Conservation (phyloP, 2,329 filamentous ascomycete species). For the Amylocarpus encephaloides region DNA sequence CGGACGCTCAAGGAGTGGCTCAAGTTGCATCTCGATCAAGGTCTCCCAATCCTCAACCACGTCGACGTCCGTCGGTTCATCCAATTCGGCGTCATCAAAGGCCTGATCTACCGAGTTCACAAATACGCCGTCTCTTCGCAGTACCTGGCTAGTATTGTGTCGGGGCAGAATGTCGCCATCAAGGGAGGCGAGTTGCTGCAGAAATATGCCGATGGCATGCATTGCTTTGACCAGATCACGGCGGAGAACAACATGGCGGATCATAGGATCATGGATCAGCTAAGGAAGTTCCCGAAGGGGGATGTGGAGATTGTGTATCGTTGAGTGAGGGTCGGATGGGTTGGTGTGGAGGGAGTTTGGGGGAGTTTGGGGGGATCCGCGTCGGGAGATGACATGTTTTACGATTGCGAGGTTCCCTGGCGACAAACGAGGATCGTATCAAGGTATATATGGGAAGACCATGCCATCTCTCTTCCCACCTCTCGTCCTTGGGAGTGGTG, state of each 20-base stretch:
- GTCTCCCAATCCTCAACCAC: constrained; percentile 60
- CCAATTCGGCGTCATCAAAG: constrained; percentile 94
- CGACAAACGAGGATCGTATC: too few relatives aligned
- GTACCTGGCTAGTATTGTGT: constrained; percentile 39
- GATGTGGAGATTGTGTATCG: constrained; percentile 35
- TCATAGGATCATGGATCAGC: constrained; percentile 60
- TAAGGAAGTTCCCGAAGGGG: constrained; percentile 48
- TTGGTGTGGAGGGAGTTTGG: too few relatives aligned
- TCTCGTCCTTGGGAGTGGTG: too few relatives aligned
- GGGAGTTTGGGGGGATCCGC: too few relatives aligned
- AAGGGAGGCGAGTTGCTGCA: constrained; percentile 44
- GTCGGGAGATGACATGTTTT: too few relatives aligned
- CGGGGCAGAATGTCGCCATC: constrained; percentile 30
- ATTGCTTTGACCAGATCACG: constrained; percentile 77
- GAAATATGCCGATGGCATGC: constrained; percentile 66
- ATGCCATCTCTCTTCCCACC: too few relatives aligned
- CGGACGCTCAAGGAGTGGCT: constrained; percentile 86
- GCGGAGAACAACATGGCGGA: constrained; percentile 67
- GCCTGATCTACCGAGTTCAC: constrained; percentile 85
- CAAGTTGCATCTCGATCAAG: constrained; percentile 61
- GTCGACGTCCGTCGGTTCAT: constrained; percentile 88
- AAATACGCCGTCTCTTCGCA: constrained; percentile 74
- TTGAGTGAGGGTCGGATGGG: constrained; percentile 8
- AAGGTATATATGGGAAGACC: too few relatives aligned
- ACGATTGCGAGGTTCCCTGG: too few relatives aligned